Evolutionary conservation across 2,329 filamentous ascomycete genomes (phyloP), one percentile per base, ranked within the genome.

Genomic region (Aspergillus fructus): DNA sequence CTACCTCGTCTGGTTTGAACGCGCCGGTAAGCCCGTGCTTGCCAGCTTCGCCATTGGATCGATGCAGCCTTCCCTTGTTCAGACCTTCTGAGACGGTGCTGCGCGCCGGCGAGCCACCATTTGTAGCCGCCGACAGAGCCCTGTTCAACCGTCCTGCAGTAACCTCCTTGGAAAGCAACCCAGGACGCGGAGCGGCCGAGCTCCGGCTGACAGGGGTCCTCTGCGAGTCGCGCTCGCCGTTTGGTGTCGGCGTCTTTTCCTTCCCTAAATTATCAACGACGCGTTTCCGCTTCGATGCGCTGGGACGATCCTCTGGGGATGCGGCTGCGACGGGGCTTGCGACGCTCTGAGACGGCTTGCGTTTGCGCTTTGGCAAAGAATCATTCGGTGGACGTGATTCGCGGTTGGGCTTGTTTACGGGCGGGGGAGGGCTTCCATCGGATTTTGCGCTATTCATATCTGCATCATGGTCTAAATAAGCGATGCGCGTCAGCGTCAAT

Each of bases 1-100:
- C 50, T 12, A 74, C 64, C 59, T 76, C 73, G 3, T 69, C 61
- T 3, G 66, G 55, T 9, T 62, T 59, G 49, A 72, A 76, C 43
- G 70, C 69, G 0, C 73, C 73, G 2, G 70, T 63, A 15, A 40
- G 52, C 43, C 50, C 62, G 62, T 53, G 54, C 56, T 17, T 9
- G 63, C 66, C 42, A 53, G 61, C 19, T 59, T 52, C n/a, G 47
- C 59, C 40, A 13, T 59, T 39, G 17, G 48, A 59, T 49, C 2
- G 53, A 43, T 24, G 63, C 50, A 42, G 51, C 43, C 47, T 34
- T 40, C 40, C 51, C 46, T 54, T 60, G 7, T 30, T 30, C 27
- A 1, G 27, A 43, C 42, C 21, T 42, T 54, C 27, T 9, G 24
- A 23, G 11, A 13, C 34, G 2, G 13, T 27, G 49, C 45, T 57